Evolutionary conservation across 257 asterid species (phyloP).

Genomic region (Salvia hispanica): DNA sequence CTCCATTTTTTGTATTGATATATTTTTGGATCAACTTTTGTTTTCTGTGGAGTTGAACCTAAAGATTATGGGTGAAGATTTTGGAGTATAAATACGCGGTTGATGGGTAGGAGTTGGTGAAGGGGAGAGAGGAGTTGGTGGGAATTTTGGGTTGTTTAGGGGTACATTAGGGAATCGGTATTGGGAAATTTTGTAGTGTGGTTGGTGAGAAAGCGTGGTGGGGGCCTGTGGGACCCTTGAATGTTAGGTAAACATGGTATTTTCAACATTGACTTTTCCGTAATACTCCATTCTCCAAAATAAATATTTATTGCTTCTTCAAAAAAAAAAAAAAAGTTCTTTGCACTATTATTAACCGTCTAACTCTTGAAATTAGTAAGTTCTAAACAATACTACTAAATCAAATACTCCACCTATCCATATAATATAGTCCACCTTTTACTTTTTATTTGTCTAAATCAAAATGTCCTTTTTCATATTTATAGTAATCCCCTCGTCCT

Average conservation of each 20-base stretch:
- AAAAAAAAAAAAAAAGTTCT: too few relatives aligned
- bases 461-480: too few relatives aligned
- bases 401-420: too few relatives aligned
- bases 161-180: conserved; percentile 27
- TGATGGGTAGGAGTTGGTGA: conserved; percentile 40
- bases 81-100: conserved; percentile 45
- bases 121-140: conserved; percentile 35
- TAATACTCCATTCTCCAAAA: neutral
- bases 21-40: conserved; percentile 26
- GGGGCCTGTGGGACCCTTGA: conserved; percentile 15
- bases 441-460: too few relatives aligned
- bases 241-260: conserved; percentile 42
- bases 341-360: too few relatives aligned
- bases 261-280: conserved; percentile 21
- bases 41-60: conserved; percentile 37
- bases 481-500: too few relatives aligned
- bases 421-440: too few relatives aligned
- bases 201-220: conserved; percentile 59
- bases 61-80: conserved; percentile 22
- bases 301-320: too few relatives aligned
- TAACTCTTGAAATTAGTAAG: too few relatives aligned
- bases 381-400: too few relatives aligned
- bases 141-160: conserved; percentile 45
- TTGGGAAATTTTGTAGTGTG: conserved; percentile 30
- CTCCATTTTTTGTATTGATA: conserved; percentile 37